Percentiles rank a stretch among this genome's conserved stretches.
These are phyloP conservation scores for Dryadomyces quercivorus DNA, from an alignment of 2,329 filamentous ascomycete species.

Conservation along the genomic window DNA sequence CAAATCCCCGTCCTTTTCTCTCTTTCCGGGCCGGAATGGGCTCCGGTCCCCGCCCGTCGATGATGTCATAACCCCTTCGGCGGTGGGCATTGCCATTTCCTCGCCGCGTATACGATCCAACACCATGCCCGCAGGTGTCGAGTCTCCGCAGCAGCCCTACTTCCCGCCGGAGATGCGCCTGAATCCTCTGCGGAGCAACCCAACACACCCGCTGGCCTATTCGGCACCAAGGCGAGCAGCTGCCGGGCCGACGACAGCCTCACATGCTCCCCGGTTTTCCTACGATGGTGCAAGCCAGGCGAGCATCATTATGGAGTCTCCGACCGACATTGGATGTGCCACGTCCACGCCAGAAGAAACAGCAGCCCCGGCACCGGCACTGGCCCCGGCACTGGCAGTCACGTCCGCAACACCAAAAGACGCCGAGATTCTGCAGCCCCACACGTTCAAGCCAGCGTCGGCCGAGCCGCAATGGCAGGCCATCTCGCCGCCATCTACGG, in stretches of 20 bases:
- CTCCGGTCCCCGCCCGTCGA: conserved; percentile 8
- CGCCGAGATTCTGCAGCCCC: conserved; percentile 2
- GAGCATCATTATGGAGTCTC: conserved; percentile 29
- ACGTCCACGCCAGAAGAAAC: not conserved
- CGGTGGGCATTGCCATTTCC: conserved; percentile 9
- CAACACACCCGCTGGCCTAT: conserved; percentile 9
- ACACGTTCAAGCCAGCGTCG: conserved; percentile 23
- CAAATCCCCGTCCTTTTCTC: conserved; percentile 31
- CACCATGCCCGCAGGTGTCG: conserved; percentile 32
- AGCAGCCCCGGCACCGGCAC: no score
- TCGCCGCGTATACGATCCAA: conserved; percentile 37
- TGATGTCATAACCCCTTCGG: not conserved
- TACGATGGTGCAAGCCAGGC: conserved; percentile 23
- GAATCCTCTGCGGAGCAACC: conserved; percentile 11
- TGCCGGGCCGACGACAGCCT: not conserved
- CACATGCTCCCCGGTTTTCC: conserved; percentile 4
- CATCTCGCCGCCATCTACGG: conserved; percentile 27
- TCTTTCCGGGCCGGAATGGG: conserved; percentile 32
- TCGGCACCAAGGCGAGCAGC: not conserved
- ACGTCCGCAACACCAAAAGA: conserved; percentile 5
- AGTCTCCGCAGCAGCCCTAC: conserved; percentile 20
- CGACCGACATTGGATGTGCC: conserved; percentile 15
- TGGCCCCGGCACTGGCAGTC: not conserved
- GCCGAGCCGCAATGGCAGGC: conserved; percentile 36
- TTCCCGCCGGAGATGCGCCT: conserved; percentile 26